Base-by-base conservation (phyloP, 176 grass and related monocot genomes). In the Puya raimondii region DNA sequence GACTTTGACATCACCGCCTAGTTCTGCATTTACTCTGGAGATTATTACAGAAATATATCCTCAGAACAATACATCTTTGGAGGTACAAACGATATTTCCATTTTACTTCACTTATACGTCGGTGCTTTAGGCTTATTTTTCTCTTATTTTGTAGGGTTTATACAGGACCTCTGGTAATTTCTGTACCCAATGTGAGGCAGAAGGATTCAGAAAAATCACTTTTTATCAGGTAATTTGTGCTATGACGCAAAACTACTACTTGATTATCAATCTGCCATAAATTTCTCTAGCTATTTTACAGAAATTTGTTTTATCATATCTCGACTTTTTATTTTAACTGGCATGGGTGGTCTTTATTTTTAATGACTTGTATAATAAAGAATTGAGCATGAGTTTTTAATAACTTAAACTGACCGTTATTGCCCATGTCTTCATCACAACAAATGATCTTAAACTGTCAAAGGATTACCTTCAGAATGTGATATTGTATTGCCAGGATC, bases 151-250 rank as follows among this genome's bases (percentile, higher is more conserved):
- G 25, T 74, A 99, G 94, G 94, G 94, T 18, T 69, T 99, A 53
- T 99, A 93, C 80, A 99, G 83, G 69, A 88, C 94, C 0, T 93
- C 94, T 70, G 84, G 87, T 50, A 92, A 92, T 72, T 99, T 99
- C 79, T 99, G 84, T 67, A 99, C 94, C 15, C 94, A 99, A 80
- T 99, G 94, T 83, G 94, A 99, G 73, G 94, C 94, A 29, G 94
- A 99, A 93, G 94, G 94, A 25, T 99, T 99, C 70, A 73, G 87
- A 58, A 97, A 99, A 79, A 99, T 99, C 64, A 99, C 94, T 12
- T 99, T 88, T 79, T 99, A 88, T 86, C 94, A 99, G 89, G 94
- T 84, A 84, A 72, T 33, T 72, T 79, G 2, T 68, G 66, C 17
- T 57, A 15, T 48, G 47, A 42, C 16, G 20, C 10, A 54, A 76